These are phyloP conservation scores for Hypholoma fasciculare DNA, from an alignment of 768 basidiomycete species.

Conservation along the genomic window DNA sequence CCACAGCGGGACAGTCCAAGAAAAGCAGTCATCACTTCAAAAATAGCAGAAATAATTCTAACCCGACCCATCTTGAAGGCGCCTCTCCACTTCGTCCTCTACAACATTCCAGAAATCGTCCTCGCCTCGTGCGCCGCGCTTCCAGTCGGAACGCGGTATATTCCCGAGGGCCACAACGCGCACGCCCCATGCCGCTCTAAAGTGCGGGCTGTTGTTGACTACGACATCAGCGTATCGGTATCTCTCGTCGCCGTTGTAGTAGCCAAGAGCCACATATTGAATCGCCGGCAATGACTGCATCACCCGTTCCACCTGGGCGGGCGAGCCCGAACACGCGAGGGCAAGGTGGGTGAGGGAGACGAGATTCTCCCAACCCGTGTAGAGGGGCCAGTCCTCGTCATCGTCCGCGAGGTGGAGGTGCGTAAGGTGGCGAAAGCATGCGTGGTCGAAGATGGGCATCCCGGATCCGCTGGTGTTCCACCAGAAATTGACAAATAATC, in stretches of 20 bases:
- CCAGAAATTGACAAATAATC: slow-evolving; percentile 8
- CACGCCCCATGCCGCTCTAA: slow-evolving; percentile 9
- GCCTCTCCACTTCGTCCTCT: slow-evolving; percentile 11
- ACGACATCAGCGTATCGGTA: neutral
- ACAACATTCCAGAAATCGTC: slow-evolving; percentile 16
- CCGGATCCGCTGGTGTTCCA: neutral
- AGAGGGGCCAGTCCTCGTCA: slow-evolving; percentile 11
- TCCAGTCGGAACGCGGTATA: slow-evolving; percentile 9
- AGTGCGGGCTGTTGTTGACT: slow-evolving; percentile 5
- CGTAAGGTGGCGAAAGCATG: slow-evolving; percentile 15
- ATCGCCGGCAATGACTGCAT: slow-evolving; percentile 4
- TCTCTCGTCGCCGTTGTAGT: neutral
- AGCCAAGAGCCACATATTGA: slow-evolving; percentile 9
- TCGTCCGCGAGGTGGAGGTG: slow-evolving; percentile 17
- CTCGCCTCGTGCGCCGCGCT: slow-evolving; percentile 13
- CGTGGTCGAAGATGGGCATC: slow-evolving; percentile 8
- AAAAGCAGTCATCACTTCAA: too few species aligned
- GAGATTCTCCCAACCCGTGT: slow-evolving; percentile 13
- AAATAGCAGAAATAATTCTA: too few species aligned
- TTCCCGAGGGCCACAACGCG: slow-evolving; percentile 8
- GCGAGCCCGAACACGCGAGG: slow-evolving; percentile 1
- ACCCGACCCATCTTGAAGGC: neutral
- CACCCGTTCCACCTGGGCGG: neutral
- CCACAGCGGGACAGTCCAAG: too few species aligned
- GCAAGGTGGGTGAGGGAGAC: slow-evolving; percentile 16